Percentiles rank a stretch among this genome's conserved stretches.
These are phyloP conservation scores for Claviceps paspali DNA, from an alignment of 2,329 filamentous ascomycete genomes.

Conservation along the genomic window DNA sequence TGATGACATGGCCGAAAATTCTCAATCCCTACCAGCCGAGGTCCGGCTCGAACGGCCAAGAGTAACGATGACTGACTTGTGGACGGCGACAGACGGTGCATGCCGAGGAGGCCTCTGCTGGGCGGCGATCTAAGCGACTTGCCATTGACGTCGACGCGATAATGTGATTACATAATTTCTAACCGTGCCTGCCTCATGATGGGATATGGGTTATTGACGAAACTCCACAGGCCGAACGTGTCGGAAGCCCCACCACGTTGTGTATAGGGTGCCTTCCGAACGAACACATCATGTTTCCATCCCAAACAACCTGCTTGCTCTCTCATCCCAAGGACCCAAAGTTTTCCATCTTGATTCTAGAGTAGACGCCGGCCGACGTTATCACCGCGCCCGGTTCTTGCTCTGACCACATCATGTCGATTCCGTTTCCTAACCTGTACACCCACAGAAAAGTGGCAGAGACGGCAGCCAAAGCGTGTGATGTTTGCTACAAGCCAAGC, in stretches of 20 bases:
- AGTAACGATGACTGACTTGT: constrained; percentile 3
- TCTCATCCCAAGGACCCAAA: too few species aligned
- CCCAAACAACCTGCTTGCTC: too few species aligned
- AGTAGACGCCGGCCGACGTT: too few species aligned
- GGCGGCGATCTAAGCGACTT: background rate
- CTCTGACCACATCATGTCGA: constrained; percentile 7
- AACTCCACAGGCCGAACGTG: too few species aligned
- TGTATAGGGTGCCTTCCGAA: too few species aligned
- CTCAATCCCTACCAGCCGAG: background rate
- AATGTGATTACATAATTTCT: constrained; percentile 7
- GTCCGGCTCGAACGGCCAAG: background rate
- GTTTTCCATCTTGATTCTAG: too few species aligned
- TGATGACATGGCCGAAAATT: constrained; percentile 20
- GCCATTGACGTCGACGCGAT: constrained; percentile 3
- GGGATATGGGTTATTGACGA: too few species aligned
- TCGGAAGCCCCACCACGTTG: too few species aligned
- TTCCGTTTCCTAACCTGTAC: constrained; percentile 58
- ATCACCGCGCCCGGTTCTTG: too few species aligned
- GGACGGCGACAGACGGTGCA: background rate
- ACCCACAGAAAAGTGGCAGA: constrained; percentile 78
- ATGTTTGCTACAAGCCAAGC: constrained; percentile 81
- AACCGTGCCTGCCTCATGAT: too few species aligned
- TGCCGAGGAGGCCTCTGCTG: background rate
- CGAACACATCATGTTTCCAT: too few species aligned
- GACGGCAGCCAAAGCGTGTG: constrained; percentile 66